Evolutionary conservation across 148 eudicot genomes (phyloP).

Genomic region (Dysphania ambrosioides): DNA sequence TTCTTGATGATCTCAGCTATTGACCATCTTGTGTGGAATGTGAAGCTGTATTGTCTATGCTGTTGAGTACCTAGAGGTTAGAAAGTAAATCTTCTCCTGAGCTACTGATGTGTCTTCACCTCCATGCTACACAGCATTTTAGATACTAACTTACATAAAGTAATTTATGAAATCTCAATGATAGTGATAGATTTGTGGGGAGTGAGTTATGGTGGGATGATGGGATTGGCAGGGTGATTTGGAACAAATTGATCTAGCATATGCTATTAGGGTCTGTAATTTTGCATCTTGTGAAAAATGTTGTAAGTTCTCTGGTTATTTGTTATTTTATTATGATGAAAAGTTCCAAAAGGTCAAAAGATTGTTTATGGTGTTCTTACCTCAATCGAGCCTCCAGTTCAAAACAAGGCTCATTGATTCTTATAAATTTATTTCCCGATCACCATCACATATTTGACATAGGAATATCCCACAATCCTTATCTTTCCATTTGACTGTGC

Average conservation of each 20-base stretch:
- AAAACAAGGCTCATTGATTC: too few relatives aligned
- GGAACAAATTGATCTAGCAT: slow-evolving; percentile 10
- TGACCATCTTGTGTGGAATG: slow-evolving; percentile 3
- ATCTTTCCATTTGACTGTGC: background rate
- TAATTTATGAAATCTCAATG: background rate
- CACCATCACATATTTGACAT: too few relatives aligned
- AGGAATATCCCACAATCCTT: too few relatives aligned
- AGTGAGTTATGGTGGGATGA: background rate
- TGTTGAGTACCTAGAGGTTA: slow-evolving; percentile 21
- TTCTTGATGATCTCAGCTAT: background rate
- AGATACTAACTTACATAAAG: slow-evolving; percentile 3
- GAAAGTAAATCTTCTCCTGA: slow-evolving; percentile 10
- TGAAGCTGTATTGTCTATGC: slow-evolving; percentile 9
- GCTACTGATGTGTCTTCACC: slow-evolving; percentile 9
- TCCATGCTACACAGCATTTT: background rate
- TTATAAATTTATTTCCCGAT: too few relatives aligned
- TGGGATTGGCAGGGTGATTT: background rate
- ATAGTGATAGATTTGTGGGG: slow-evolving; percentile 2
- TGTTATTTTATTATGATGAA: too few relatives aligned
- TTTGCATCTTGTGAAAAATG: slow-evolving; percentile 8
- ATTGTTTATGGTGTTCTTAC: background rate
- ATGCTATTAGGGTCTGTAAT: background rate
- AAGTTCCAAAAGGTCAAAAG: slow-evolving; percentile 8
- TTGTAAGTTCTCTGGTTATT: slow-evolving; percentile 21
- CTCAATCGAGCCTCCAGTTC: background rate